Conservation (phyloP, 1,284 basidiomycete genomes). For the Boletus calvinii region DNA sequence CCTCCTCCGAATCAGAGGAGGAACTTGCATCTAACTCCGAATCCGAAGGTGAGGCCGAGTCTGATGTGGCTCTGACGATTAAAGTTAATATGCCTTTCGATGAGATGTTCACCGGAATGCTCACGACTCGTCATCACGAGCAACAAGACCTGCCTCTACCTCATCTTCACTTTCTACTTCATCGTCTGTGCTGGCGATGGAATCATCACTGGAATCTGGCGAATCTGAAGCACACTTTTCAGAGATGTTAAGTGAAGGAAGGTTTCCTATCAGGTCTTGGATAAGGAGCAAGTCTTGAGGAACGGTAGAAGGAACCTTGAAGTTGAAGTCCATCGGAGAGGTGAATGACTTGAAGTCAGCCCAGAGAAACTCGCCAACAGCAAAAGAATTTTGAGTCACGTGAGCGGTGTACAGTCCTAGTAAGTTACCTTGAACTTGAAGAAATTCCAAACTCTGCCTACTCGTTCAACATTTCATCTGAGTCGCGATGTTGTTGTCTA, state of each 20-base stretch:
- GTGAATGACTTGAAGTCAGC: too few species aligned
- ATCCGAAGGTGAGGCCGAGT: constrained; percentile 45
- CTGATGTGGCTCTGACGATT: constrained; percentile 28
- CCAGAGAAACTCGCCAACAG: too few species aligned
- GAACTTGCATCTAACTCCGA: constrained; percentile 41
- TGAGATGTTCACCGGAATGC: constrained; percentile 4
- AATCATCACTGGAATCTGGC: constrained; percentile 36
- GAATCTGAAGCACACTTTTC: constrained; percentile 5
- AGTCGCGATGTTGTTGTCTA: constrained; percentile 9
- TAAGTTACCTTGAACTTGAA: too few species aligned
- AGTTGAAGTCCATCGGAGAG: constrained; percentile 36
- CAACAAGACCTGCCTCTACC: constrained; percentile 58
- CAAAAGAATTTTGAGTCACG: constrained; percentile 20
- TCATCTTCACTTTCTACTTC: constrained; percentile 64
- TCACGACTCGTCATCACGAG: constrained; percentile 38
- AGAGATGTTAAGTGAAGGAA: constrained; percentile 17
- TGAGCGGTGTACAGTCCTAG: constrained; percentile 5
- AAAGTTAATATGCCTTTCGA: constrained; percentile 20
- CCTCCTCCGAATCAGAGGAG: constrained; percentile 33
- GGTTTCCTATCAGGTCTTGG: constrained; percentile 55
- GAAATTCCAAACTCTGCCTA: background rate
- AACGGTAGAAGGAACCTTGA: constrained; percentile 58
- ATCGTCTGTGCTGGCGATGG: constrained; percentile 51
- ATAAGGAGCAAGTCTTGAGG: constrained; percentile 75
- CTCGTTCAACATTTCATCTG: background rate